phyloP scores from a whole-genome alignment of 352 stramenopile genomes.

The Phytophthora aleatoria region DNA sequence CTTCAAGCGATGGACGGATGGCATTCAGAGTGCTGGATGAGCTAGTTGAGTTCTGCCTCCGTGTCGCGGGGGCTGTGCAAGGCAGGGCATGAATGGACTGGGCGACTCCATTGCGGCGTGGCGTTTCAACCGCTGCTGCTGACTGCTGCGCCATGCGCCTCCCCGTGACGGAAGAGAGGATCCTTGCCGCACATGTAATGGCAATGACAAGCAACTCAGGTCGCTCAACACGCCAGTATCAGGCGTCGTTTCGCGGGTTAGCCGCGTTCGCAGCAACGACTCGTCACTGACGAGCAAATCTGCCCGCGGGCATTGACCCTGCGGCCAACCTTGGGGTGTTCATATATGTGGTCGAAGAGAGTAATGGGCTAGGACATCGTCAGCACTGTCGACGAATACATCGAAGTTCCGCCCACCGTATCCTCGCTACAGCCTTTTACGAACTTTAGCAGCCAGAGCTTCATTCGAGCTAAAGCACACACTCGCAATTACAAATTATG shows the following conservation, averaged over 20 bases:
- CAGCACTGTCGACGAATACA: conserved; percentile 12
- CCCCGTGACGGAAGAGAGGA: not conserved
- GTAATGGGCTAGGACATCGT: conserved; percentile 1
- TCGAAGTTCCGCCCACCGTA: conserved; percentile 1
- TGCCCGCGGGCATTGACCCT: not conserved
- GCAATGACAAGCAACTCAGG: conserved; percentile 7
- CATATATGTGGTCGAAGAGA: conserved; percentile 1
- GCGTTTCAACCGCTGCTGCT: not conserved
- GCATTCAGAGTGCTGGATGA: conserved; percentile 10
- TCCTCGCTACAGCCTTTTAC: conserved; percentile 2
- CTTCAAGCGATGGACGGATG: conserved; percentile 12
- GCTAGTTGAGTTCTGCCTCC: conserved; percentile 10
- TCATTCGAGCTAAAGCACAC: conserved; percentile 22
- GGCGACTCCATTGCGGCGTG: not conserved
- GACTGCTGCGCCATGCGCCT: not conserved
- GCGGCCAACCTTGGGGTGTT: not conserved
- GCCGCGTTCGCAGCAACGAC: not conserved
- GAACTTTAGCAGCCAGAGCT: conserved; percentile 10
- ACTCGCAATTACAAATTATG: not conserved
- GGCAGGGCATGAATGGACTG: not conserved
- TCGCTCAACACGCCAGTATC: conserved; percentile 27
- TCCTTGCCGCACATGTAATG: conserved; percentile 7
- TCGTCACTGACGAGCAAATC: conserved; percentile 6
- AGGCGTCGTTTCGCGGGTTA: conserved; percentile 12
- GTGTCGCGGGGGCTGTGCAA: conserved; percentile 4